Conservation (phyloP, 495 filamentous ascomycete species). For the Aspergillus sclerotiicarbonarius region DNA sequence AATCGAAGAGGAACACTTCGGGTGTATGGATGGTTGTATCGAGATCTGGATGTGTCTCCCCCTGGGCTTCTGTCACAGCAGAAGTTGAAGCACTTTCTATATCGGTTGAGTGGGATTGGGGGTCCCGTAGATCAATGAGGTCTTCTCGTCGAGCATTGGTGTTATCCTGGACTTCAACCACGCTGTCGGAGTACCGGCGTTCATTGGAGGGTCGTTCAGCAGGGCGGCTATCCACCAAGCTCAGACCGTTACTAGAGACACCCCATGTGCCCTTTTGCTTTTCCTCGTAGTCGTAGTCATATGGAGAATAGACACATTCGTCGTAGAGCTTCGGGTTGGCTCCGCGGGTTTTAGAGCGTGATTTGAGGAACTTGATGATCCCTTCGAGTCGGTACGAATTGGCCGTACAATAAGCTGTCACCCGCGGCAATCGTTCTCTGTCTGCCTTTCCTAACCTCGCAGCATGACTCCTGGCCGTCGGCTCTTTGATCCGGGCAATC, state of each 20-base stretch:
- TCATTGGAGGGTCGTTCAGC: constrained; percentile 47
- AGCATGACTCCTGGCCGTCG: constrained; percentile 87
- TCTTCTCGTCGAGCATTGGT: constrained; percentile 49
- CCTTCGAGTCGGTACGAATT: constrained; percentile 85
- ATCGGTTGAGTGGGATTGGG: constrained; percentile 30
- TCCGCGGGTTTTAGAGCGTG: constrained; percentile 67
- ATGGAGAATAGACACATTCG: constrained; percentile 95
- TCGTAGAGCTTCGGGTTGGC: constrained; percentile 88
- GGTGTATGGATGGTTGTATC: constrained; percentile 78
- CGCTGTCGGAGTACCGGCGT: constrained; percentile 64
- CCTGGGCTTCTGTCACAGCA: constrained; percentile 19
- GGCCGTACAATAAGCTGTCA: constrained; percentile 95
- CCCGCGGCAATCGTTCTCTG: constrained; percentile 77
- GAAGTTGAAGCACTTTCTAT: constrained; percentile 28
- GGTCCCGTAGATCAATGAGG: constrained; percentile 51
- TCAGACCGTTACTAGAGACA: constrained; percentile 23
- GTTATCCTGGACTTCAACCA: constrained; percentile 55
- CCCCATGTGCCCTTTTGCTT: constrained; percentile 32
- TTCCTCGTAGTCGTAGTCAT: constrained; percentile 62
- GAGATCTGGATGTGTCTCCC: constrained; percentile 39
- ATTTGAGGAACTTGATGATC: constrained; percentile 85
- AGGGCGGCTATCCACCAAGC: constrained; percentile 25
- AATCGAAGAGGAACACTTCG: constrained; percentile 94
- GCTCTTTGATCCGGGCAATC: constrained; percentile 93
- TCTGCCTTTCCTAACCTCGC: constrained; percentile 92